Evolutionary conservation across 352 stramenopile species (phyloP).

Genomic region (Globisporangium recalcitrans): DNA sequence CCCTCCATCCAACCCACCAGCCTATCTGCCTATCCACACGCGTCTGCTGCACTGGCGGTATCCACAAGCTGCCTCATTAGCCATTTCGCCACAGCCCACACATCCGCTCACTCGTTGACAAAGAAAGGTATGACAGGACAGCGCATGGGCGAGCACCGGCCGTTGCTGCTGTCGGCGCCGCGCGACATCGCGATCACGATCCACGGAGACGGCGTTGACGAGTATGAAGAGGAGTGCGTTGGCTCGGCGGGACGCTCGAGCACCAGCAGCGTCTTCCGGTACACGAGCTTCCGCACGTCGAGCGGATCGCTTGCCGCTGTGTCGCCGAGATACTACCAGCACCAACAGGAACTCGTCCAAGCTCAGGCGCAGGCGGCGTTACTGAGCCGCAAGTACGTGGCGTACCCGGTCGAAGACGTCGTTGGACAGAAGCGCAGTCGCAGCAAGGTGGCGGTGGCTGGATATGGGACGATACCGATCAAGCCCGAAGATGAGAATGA

Average conservation of each 20-base stretch:
- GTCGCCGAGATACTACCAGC: slow-evolving; percentile 7
- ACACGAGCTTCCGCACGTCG: slow-evolving; percentile 8
- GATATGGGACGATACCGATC: slow-evolving; percentile 38
- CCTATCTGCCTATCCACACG: not conserved
- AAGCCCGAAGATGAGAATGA: slow-evolving; percentile 12
- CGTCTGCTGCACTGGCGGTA: not conserved
- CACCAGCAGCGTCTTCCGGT: not conserved
- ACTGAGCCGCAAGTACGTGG: slow-evolving; percentile 23
- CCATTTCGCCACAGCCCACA: not conserved
- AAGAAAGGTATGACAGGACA: slow-evolving; percentile 5
- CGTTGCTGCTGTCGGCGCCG: slow-evolving; percentile 3
- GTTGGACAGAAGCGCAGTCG: slow-evolving; percentile 15
- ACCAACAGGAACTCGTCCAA: not conserved
- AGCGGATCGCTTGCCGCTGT: not conserved
- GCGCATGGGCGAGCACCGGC: slow-evolving; percentile 6
- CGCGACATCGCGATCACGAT: slow-evolving; percentile 15
- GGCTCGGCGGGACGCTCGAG: not conserved
- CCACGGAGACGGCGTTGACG: not conserved
- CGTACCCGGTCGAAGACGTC: slow-evolving; percentile 30
- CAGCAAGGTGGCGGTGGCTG: slow-evolving; percentile 9
- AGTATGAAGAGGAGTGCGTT: not conserved
- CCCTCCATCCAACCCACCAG: not conserved
- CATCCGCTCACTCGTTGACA: not conserved
- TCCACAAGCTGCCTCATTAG: not conserved
- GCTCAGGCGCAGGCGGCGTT: slow-evolving; percentile 3